Percentiles rank a stretch among this genome's conserved stretches.
Evolutionary conservation across 805 yeast genomes (phyloP).

Genomic region (Schizosaccharomyces octosporus): DNA sequence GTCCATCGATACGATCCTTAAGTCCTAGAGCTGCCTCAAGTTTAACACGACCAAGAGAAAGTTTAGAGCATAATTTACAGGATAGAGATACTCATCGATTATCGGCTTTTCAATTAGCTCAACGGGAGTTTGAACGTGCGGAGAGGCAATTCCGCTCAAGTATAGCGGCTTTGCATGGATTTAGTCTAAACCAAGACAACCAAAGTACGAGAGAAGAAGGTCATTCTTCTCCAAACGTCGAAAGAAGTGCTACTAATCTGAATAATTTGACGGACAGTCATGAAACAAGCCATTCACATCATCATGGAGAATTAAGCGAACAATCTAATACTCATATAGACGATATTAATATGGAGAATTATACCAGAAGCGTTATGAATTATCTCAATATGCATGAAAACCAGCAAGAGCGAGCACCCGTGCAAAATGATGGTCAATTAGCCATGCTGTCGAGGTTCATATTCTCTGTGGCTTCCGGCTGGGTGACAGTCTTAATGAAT

Average conservation of each 20-base stretch:
- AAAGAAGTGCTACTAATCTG: no score
- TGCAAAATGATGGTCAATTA: not conserved
- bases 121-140: not conserved
- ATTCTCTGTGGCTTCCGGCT: not conserved
- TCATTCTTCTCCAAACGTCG: no score
- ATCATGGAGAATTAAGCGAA: not conserved
- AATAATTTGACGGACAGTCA: no score
- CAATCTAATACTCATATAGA: not conserved
- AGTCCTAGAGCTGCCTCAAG: not conserved
- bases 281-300: not conserved
- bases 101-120: not conserved
- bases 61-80: no score
- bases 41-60: no score
- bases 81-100: not conserved
- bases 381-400: not conserved
- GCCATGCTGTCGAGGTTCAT: not conserved
- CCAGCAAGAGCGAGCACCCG: not conserved
- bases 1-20: not conserved
- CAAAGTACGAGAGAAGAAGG: not conserved
- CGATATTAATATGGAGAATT: not conserved
- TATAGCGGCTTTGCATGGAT: not conserved
- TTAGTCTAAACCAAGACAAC: not conserved
- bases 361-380: not conserved
- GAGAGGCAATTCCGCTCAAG: not conserved
- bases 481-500: not conserved